Conservation (phyloP, 768 basidiomycete genomes). For the Krasilnikovozyma curviuscula region DNA sequence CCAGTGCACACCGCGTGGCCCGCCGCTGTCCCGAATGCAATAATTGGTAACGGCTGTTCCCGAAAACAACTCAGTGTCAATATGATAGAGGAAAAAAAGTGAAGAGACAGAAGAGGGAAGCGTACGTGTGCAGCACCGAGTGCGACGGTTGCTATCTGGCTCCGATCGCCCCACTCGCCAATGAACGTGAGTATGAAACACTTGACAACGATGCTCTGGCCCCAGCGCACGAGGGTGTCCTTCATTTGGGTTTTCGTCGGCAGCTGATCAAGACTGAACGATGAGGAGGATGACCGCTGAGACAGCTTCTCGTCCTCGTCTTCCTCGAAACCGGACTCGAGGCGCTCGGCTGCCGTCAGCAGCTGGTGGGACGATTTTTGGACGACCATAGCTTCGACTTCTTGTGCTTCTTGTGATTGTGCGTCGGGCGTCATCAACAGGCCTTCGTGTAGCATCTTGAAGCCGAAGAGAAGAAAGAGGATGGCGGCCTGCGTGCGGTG, state of each 20-base stretch:
- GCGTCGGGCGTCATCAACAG: constrained; percentile 44
- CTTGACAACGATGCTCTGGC: constrained; percentile 87
- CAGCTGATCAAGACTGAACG: background rate
- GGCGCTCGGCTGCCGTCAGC: constrained; percentile 27
- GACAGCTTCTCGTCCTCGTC: constrained; percentile 45
- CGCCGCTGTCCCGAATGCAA: constrained; percentile 70
- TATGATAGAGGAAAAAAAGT: background rate
- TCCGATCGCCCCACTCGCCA: constrained; percentile 98
- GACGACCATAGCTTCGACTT: no score
- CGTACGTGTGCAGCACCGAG: constrained; percentile 82
- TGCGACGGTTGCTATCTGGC: constrained; percentile 92
- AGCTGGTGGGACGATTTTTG: no score
- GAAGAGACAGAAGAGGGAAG: constrained; percentile 9
- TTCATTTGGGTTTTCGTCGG: no score
- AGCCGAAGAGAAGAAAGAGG: constrained; percentile 77
- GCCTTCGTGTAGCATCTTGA: constrained; percentile 73
- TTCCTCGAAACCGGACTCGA: constrained; percentile 44
- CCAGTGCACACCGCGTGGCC: constrained; percentile 76
- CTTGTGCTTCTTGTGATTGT: constrained; percentile 75
- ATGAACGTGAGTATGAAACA: constrained; percentile 86
- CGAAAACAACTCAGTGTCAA: background rate
- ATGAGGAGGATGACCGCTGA: background rate
- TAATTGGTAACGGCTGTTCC: constrained; percentile 76
- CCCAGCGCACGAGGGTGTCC: no score
- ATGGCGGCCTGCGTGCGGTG: constrained; percentile 41